Base-by-base conservation (phyloP, 192 early-diverging fungal genomes). In the Diversispora eburnea region DNA sequence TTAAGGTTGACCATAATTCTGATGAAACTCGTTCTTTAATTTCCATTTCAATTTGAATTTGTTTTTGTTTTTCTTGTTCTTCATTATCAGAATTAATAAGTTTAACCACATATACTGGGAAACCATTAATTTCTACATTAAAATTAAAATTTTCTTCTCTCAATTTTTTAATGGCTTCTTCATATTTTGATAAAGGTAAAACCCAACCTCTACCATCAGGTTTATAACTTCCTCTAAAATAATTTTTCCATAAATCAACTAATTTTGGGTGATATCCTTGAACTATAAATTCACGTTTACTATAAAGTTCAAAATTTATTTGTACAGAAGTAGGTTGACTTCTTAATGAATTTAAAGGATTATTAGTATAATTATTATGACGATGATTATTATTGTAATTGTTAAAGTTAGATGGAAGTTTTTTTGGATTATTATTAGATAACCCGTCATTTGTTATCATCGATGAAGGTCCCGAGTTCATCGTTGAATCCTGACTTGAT, bases 1-100 rank as follows among this genome's bases (percentile, higher is more conserved):
- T 75, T 61, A 85, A 54, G 2, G 60, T 25, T 3, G 68, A 52
- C 61, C 56, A 78, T 8, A 85, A 54, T 3, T 57, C 9, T 5
- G 20, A 13, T 15, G 62, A 51, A n/a, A 73, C 39, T 56, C 46
- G 43, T 46, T 60, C 66, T 15, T 65, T 58, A 54, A 73, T 48
- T 25, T 57, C 57, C 9, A 3, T 3, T 60, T 22, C 57, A 4
- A 3, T 19, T 67, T 46, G 12, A 15, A 22, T 51, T 52, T 49
- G 15, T n/a, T 43, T 51, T 52, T 49, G 15, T n/a, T 20, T 12
- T n/a, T 46, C 19, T 5, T 67, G 17, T 9, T 15, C 9, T 49
- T 46, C 46, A 65, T 22, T 3, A 9, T 9, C 3, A 19, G 4
- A 1, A 49, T 9, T 6, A 67, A 67, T 49, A n/a, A 67, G 47